These are phyloP conservation scores for Mallotus nudiflorus DNA, from an alignment of 345 rosid genomes.

Conservation along the genomic window DNA sequence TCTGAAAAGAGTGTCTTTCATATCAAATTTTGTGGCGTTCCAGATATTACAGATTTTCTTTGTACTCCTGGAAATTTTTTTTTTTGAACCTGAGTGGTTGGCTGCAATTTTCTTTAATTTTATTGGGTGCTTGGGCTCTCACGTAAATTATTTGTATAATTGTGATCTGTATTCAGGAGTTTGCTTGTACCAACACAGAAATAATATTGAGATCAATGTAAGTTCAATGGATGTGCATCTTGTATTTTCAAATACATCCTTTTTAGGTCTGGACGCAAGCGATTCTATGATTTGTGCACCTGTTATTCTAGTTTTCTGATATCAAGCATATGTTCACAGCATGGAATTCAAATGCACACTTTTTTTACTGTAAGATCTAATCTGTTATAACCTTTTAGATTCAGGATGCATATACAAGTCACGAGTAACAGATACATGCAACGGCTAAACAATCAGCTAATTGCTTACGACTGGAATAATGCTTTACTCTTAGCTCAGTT, in stretches of 20 bases:
- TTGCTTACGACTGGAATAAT: not conserved
- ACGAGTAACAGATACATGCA: no score
- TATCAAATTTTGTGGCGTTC: slow-evolving; percentile 6
- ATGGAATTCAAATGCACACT: no score
- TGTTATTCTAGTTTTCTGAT: no score
- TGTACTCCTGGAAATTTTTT: not conserved
- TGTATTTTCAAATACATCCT: not conserved
- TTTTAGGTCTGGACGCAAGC: no score
- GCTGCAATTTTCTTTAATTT: not conserved
- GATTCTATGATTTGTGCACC: no score
- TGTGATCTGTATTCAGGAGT: not conserved
- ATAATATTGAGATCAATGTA: no score
- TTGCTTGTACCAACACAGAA: not conserved
- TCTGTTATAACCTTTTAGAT: no score
- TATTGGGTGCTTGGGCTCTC: not conserved
- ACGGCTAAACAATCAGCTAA: no score
- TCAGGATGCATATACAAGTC: no score
- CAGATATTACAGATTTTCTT: not conserved
- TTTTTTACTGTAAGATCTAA: no score
- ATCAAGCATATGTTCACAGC: no score
- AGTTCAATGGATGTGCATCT: not conserved
- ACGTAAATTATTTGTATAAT: not conserved
- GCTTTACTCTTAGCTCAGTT: not conserved
- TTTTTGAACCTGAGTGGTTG: not conserved
- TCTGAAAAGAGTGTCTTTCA: no score